Evolutionary conservation across 1,284 basidiomycete genomes (phyloP).

Genomic region (Blastosporella zonata): DNA sequence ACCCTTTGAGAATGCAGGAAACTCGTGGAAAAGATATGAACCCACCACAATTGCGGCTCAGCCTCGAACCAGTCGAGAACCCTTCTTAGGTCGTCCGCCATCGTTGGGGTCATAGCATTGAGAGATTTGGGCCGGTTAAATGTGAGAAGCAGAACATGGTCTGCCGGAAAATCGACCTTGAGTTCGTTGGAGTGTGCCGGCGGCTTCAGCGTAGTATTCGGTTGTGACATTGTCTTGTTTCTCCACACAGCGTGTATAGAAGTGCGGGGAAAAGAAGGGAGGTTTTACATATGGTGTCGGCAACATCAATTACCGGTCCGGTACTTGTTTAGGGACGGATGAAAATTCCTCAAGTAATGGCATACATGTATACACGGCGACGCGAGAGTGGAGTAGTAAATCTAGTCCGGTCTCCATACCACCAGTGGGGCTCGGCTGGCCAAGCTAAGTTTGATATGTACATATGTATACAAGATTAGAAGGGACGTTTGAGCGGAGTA

Average conservation of each 20-base stretch:
- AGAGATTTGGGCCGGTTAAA: slow-evolving; percentile 73
- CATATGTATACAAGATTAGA: neutral
- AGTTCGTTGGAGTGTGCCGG: slow-evolving; percentile 57
- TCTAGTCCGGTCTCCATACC: neutral
- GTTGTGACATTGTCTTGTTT: slow-evolving; percentile 9
- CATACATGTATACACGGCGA: neutral
- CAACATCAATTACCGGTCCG: slow-evolving; percentile 13
- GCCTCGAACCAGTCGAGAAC: slow-evolving; percentile 78
- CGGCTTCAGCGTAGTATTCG: slow-evolving; percentile 24
- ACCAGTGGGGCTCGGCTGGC: neutral
- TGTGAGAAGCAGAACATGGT: slow-evolving; percentile 70
- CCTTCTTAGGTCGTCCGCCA: slow-evolving; percentile 53
- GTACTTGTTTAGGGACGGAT: neutral
- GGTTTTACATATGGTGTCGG: slow-evolving; percentile 7
- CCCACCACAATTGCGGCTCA: slow-evolving; percentile 68
- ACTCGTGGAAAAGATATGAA: neutral
- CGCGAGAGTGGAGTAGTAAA: neutral
- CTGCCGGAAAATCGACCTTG: slow-evolving; percentile 54
- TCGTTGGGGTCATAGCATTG: slow-evolving; percentile 69
- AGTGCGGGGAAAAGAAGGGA: slow-evolving; percentile 6
- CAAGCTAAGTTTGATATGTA: slow-evolving; percentile 1
- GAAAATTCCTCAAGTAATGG: no score
- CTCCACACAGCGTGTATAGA: slow-evolving; percentile 11
- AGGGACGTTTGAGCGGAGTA: neutral
- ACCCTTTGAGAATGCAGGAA: neutral